These are phyloP conservation scores for Mortierella sp. DNA, from an alignment of 371 early-diverging fungal genomes.

Conservation along the genomic window DNA sequence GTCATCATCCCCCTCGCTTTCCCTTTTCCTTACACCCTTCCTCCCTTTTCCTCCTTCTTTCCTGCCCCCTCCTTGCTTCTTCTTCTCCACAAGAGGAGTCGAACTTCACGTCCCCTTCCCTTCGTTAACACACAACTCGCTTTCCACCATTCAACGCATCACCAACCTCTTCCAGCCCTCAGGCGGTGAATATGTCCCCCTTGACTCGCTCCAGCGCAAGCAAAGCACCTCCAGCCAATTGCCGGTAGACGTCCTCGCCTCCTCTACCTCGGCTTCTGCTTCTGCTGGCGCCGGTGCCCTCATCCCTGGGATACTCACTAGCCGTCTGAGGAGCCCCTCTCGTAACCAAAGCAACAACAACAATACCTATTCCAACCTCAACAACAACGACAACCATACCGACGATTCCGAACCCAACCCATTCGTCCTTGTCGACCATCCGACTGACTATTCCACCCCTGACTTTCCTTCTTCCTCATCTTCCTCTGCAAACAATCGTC, in stretches of 20 bases:
- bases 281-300: conserved; percentile 6
- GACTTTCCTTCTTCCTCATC: conserved; percentile 13
- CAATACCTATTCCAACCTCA: conserved; percentile 7
- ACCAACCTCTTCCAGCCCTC: conserved; percentile 37
- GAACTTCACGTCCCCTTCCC: conserved; percentile 5
- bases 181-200: conserved; percentile 53
- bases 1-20: neutral
- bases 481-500: neutral
- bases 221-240: conserved; percentile 25
- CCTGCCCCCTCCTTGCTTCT: neutral
- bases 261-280: conserved; percentile 27
- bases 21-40: neutral
- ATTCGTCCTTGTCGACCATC: conserved; percentile 8
- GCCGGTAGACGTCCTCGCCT: conserved; percentile 15
- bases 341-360: conserved; percentile 11
- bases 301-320: conserved; percentile 23
- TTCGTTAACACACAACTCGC: neutral
- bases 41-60: neutral
- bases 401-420: conserved; percentile 2
- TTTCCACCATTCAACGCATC: conserved; percentile 53
- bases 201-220: conserved; percentile 48
- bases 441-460: neutral
- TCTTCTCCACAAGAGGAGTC: neutral
- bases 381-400: conserved; percentile 1
- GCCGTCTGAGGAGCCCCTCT: conserved; percentile 32